Evolutionary conservation across 2,329 filamentous ascomycete species (phyloP), one percentile per base, ranked within the genome.

Genomic region (Hypoxylon sp.): DNA sequence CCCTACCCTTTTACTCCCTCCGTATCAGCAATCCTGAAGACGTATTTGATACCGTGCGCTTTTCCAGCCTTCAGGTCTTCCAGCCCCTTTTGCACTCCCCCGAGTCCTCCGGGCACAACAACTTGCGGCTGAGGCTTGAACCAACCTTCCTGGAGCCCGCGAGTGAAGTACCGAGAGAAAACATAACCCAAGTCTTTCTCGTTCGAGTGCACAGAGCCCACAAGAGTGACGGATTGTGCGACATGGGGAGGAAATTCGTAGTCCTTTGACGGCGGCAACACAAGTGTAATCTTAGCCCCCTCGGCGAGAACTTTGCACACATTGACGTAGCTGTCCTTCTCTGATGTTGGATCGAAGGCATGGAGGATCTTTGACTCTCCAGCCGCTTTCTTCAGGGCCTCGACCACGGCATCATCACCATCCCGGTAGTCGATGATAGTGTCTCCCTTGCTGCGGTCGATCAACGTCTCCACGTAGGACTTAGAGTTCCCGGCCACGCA

Each of bases 341-440:
- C 86, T 1, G 82, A 82, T 0, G 89, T 83, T 0, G 88, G 85
- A 71, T 92, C 89, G 63, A 85, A 86, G 0, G 87, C 88, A 66
- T 89, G 80, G 5, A 81, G 70, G 15, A 88, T 71, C 66, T 82
- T 82, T 11, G 73, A 71, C 7, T 78, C 78, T 2, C 82, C 77
- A 6, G 65, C 13, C 84, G 78, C 2, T 82, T 82, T 71, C 13
- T 81, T 78, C 37, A 82, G 79, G 69, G 78, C 77, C 60, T 76
- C 71, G 0, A 87, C 79, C 5, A 89, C 80, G 1, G 82, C 81
- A 0, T 86, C 85, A 59, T 86, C 82, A 8, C 88, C 88, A 0
- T 80, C 75, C 27, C 89, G 86, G 76, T 91, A 90, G 79, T 91
- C 88, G 63, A 91, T 75, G 21, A 91, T 79, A 0, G 80, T 78